Conservation (phyloP, 495 filamentous ascomycete genomes). For the Choiromyces venosus region DNA sequence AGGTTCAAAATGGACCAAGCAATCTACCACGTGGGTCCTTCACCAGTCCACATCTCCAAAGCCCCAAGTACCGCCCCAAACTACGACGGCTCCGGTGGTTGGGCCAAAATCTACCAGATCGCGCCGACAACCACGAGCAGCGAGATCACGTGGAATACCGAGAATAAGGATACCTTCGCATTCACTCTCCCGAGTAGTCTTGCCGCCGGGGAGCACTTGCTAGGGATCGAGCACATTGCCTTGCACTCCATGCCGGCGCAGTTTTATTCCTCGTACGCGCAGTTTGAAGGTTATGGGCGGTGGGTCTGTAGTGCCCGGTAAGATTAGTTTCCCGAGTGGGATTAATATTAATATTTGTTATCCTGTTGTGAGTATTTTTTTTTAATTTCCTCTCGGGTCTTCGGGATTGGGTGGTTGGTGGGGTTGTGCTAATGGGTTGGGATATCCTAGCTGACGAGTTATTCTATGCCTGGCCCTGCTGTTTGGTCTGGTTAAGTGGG, state of each 20-base stretch:
- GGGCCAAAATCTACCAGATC: conserved; percentile 52
- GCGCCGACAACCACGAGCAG: conserved; percentile 43
- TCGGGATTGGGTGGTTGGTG: too few relatives aligned
- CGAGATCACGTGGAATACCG: conserved; percentile 30
- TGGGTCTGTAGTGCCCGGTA: conserved; percentile 48
- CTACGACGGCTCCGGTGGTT: conserved; percentile 50
- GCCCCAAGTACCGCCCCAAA: conserved; percentile 49
- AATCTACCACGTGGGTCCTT: conserved; percentile 50
- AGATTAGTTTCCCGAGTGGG: conserved; percentile 50
- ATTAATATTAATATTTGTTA: conserved; percentile 49
- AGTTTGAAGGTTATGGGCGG: conserved; percentile 54
- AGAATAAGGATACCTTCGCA: conserved; percentile 40
- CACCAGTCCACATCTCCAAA: conserved; percentile 50
- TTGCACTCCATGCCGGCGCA: conserved; percentile 53
- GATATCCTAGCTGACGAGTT: conserved; percentile 45
- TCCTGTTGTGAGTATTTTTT: too few relatives aligned
- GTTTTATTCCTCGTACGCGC: conserved; percentile 54
- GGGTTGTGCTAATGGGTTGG: too few relatives aligned
- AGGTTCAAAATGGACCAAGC: conserved; percentile 50
- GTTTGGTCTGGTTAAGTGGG: conserved; percentile 28
- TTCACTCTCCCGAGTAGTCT: conserved; percentile 48
- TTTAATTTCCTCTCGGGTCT: too few relatives aligned
- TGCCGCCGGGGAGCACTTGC: conserved; percentile 54
- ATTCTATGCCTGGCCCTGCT: conserved; percentile 43
- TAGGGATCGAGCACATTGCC: conserved; percentile 57